Evolutionary conservation across 805 yeast genomes (phyloP).

Genomic region (Grigorovia jiainica): DNA sequence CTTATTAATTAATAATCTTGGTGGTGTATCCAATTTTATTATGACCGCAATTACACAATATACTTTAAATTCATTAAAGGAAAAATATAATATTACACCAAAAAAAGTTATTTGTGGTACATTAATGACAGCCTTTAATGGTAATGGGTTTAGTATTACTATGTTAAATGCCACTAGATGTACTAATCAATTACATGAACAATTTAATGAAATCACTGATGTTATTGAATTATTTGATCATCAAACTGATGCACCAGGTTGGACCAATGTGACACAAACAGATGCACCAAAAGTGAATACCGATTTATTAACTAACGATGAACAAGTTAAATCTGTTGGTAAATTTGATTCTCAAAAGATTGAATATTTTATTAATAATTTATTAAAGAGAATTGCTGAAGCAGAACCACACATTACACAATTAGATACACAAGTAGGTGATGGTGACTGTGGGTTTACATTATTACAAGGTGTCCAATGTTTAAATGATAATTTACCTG

Average conservation of each 20-base stretch:
- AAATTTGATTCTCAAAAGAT: slow-evolving; percentile 27
- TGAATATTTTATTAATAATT: slow-evolving; percentile 34
- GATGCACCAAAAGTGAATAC: slow-evolving; percentile 27
- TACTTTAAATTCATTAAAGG: slow-evolving; percentile 42
- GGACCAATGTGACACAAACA: slow-evolving; percentile 36
- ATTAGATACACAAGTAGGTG: slow-evolving; percentile 86
- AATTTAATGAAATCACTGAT: slow-evolving; percentile 24
- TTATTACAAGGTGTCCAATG: slow-evolving; percentile 74
- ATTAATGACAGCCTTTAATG: slow-evolving; percentile 80
- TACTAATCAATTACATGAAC: slow-evolving; percentile 28
- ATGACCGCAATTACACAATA: slow-evolving; percentile 61
- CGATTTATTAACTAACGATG: slow-evolving; percentile 22
- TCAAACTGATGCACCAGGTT: slow-evolving; percentile 73
- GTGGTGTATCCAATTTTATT: slow-evolving; percentile 81
- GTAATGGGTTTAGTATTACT: slow-evolving; percentile 86
- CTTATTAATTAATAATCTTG: slow-evolving; percentile 72
- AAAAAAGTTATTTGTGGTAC: slow-evolving; percentile 64
- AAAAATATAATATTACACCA: slow-evolving; percentile 50
- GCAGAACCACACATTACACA: slow-evolving; percentile 80
- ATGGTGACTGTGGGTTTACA: slow-evolving; percentile 96
- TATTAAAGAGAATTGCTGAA: slow-evolving; percentile 43
- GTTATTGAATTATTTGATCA: slow-evolving; percentile 53
- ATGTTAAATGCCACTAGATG: slow-evolving; percentile 59
- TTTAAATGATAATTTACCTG: slow-evolving; percentile 43
- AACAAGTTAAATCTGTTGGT: slow-evolving; percentile 30